Evolutionary conservation across 345 rosid genomes (phyloP).

Genomic region (Salix viminalis): DNA sequence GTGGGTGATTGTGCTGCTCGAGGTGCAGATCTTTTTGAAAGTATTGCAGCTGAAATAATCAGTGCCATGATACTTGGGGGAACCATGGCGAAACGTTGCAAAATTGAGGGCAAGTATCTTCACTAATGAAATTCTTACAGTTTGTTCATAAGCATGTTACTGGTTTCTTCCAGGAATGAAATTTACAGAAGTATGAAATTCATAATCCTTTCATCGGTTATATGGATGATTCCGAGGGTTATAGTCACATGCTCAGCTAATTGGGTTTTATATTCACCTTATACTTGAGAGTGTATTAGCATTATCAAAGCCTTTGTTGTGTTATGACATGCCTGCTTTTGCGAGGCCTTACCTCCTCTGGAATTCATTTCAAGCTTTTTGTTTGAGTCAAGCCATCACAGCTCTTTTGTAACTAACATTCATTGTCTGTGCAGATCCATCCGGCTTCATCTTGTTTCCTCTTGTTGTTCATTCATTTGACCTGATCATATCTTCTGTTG

Average conservation of each 20-base stretch:
- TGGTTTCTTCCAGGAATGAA: background rate
- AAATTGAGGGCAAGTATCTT: conserved; percentile 67
- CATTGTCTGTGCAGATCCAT: conserved; percentile 70
- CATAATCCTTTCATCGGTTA: background rate
- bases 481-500: conserved; percentile 82
- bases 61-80: conserved; percentile 99
- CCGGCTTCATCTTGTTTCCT: conserved; percentile 97
- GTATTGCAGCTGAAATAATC: conserved; percentile 98
- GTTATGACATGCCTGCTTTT: background rate
- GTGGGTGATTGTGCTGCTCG: conserved; percentile 99
- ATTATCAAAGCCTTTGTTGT: background rate
- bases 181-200: background rate
- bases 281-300: background rate
- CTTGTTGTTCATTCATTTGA: conserved; percentile 97
- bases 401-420: conserved; percentile 17
- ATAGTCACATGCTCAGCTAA: background rate
- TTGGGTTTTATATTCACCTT: background rate
- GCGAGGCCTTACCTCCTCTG: background rate
- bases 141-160: background rate
- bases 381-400: background rate
- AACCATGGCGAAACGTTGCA: conserved; percentile 94
- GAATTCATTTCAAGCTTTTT: conserved; percentile 2
- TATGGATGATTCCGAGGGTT: background rate
- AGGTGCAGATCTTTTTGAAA: conserved; percentile 99
- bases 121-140: background rate